Percentiles rank a stretch among this genome's conserved stretches.
Conservation (phyloP, 345 rosid genomes). For the Trapa incisa region DNA sequence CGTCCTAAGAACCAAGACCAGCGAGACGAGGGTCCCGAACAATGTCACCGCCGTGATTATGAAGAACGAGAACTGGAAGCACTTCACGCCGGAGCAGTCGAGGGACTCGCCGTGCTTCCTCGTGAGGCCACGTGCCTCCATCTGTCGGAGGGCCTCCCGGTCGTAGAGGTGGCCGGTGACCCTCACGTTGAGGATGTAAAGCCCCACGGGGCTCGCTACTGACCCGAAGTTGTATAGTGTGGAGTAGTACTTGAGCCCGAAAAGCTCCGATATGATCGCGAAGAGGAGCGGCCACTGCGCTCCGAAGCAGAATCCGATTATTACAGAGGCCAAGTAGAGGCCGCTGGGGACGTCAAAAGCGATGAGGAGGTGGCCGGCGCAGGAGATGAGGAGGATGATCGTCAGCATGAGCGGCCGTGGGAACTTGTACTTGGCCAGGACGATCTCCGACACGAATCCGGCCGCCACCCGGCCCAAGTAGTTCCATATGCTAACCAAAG, state of each 20-base stretch:
- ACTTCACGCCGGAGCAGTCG: constrained; percentile 34
- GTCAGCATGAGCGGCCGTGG: constrained; percentile 43
- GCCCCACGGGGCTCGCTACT: constrained; percentile 52
- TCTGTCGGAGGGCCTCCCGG: constrained; percentile 35
- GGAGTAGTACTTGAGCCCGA: constrained; percentile 56
- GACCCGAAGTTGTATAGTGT: constrained; percentile 50
- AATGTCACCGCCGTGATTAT: constrained; percentile 37
- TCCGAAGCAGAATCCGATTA: constrained; percentile 48
- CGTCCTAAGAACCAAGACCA: constrained; percentile 46
- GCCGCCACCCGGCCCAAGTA: constrained; percentile 41
- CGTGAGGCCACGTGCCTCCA: constrained; percentile 16
- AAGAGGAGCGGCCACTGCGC: constrained; percentile 55
- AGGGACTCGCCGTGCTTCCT: constrained; percentile 23
- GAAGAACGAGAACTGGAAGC: constrained; percentile 44
- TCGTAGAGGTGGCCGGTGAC: constrained; percentile 50
- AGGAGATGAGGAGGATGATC: constrained; percentile 30
- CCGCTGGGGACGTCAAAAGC: constrained; percentile 32
- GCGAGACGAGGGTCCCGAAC: constrained; percentile 37
- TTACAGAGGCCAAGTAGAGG: constrained; percentile 39
- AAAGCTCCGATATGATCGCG: constrained; percentile 47
- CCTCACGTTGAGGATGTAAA: constrained; percentile 39
- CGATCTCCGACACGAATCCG: constrained; percentile 40
- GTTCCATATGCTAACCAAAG: constrained; percentile 60
- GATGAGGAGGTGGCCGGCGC: constrained; percentile 37
- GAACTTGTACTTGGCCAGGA: constrained; percentile 30